Evolutionary conservation across 2,329 filamentous ascomycete species (phyloP), one percentile per base, ranked within the genome.

Genomic region (Xylaria sp.): DNA sequence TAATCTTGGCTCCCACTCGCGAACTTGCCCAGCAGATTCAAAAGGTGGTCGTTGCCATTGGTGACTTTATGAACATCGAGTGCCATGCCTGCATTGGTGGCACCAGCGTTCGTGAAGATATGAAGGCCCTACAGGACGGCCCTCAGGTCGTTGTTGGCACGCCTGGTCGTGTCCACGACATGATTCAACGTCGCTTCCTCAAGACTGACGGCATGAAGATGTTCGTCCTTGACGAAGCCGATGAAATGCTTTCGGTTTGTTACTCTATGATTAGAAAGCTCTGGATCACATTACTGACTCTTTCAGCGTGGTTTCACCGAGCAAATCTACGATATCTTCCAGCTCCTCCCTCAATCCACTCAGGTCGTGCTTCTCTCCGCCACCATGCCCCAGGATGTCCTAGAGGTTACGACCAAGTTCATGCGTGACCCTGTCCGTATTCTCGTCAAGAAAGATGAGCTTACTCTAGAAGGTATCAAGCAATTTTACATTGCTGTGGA

Each of bases 281-380:
- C 10, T 8, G 50, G 32, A 40, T 8, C 16, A 40, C 65, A 44
- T 82, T 85, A 78, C 86, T 79, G 74, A 60, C 82, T 60, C 32
- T 44, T 51, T 44, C 74, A 93, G 89, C 95, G 95, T 80, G 96
- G 96, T 88, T 99, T 99, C 91, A 97, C 94, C 79, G 96, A 99
- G 88, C 96, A 99, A 88, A 99, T 99, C 87, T 99, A 99, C 89
- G 96, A 99, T 84, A 97, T 99, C 86, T 99, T 98, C 91, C 95
- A 97, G 86, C 93, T 98, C 71, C 92, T 99, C 64, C 96, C 96
- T 67, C 96, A 97, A 86, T 94, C 93, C 72, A 99, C 95, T 81
- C 96, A 99, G 89, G 96, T 99, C 75, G 95, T 98, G 76, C 93
- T 99, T 68, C 91, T 99, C 65, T 98, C 96, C 69, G 96, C 96